Conservation (phyloP, 495 filamentous ascomycete genomes). For the Aspergillus nidulans region DNA sequence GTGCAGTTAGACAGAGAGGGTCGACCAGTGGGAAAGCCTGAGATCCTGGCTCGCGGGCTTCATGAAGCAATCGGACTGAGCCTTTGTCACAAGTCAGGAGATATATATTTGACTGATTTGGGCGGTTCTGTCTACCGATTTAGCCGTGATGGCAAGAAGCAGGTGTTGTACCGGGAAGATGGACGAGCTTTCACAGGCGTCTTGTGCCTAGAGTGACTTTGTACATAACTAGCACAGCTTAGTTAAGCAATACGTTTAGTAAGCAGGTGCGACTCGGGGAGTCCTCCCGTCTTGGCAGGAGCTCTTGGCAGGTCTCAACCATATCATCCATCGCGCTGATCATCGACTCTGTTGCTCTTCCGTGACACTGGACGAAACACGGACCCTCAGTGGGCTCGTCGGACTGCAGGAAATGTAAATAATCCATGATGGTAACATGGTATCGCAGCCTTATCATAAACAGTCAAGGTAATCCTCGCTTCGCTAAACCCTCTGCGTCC, state of each 20-base stretch:
- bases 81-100: conserved; percentile 33
- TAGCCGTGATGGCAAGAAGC: conserved; percentile 36
- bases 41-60: conserved; percentile 33
- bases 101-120: conserved; percentile 46
- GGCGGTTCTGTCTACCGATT: conserved; percentile 44
- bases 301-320: background rate
- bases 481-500: background rate
- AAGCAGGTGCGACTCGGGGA: background rate
- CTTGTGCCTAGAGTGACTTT: background rate
- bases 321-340: background rate
- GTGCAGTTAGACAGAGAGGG: conserved; percentile 18
- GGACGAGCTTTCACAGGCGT: conserved; percentile 31
- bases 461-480: background rate
- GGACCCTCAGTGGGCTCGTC: background rate
- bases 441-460: background rate
- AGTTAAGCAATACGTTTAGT: background rate
- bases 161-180: conserved; percentile 20
- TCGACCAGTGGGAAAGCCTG: conserved; percentile 14
- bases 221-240: background rate
- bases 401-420: too few relatives aligned
- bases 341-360: background rate
- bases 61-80: conserved; percentile 49
- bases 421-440: background rate
- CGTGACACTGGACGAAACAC: background rate
- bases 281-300: background rate